Percentiles rank a stretch among this genome's conserved stretches.
These are phyloP conservation scores for Picocystis sp. DNA, from an alignment of 163 green algal species.

Conservation along the genomic window DNA sequence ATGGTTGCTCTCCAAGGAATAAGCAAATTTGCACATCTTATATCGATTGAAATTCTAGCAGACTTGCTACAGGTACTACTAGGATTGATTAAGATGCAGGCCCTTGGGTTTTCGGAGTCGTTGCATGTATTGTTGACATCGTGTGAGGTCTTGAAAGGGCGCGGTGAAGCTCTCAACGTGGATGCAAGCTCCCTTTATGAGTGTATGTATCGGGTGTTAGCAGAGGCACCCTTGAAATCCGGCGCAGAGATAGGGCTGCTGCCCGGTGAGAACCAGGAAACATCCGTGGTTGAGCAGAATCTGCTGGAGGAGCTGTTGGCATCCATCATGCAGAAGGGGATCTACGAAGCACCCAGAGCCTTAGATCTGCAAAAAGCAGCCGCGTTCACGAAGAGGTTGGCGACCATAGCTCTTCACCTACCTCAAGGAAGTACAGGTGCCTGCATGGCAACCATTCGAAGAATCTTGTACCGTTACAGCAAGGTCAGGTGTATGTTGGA, in stretches of 20 bases:
- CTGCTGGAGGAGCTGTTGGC: too few relatives aligned
- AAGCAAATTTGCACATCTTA: slow-evolving; percentile 54
- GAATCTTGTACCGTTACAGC: slow-evolving; percentile 35
- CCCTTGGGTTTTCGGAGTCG: slow-evolving; percentile 38
- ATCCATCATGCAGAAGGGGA: too few relatives aligned
- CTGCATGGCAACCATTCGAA: slow-evolving; percentile 20
- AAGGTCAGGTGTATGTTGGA: slow-evolving; percentile 51
- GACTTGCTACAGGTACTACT: slow-evolving; percentile 34
- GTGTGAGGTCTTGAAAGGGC: slow-evolving; percentile 37
- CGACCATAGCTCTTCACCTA: slow-evolving; percentile 22
- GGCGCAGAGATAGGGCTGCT: too few relatives aligned
- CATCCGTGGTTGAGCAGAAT: too few relatives aligned
- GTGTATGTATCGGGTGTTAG: slow-evolving; percentile 43
- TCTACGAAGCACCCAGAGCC: too few relatives aligned
- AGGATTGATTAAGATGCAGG: slow-evolving; percentile 19
- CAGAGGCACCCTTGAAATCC: slow-evolving; percentile 6
- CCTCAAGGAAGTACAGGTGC: slow-evolving; percentile 26
- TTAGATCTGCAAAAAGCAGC: slow-evolving; percentile 11
- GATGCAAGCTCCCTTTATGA: slow-evolving; percentile 44
- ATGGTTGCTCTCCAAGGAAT: slow-evolving; percentile 45
- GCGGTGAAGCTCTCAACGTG: slow-evolving; percentile 57
- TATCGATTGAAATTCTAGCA: slow-evolving; percentile 61
- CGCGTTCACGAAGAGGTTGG: slow-evolving; percentile 54
- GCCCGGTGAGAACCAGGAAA: too few relatives aligned
- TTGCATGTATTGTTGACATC: slow-evolving; percentile 42